These are phyloP conservation scores for Gossypium rotundifolium DNA, from an alignment of 345 rosid genomes.

Conservation along the genomic window DNA sequence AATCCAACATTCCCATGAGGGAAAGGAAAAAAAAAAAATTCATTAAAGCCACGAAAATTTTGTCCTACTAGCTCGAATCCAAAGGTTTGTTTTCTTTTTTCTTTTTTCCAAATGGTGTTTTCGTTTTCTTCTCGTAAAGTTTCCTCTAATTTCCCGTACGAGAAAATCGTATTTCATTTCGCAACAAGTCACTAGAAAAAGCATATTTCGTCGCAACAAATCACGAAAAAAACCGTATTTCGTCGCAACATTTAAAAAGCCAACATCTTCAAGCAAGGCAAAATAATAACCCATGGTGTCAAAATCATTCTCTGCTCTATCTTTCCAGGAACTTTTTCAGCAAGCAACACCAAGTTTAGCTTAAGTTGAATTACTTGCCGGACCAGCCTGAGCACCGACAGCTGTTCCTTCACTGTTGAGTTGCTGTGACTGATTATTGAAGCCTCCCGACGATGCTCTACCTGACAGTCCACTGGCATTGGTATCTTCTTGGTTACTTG, in stretches of 20 bases:
- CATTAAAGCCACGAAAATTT: not conserved
- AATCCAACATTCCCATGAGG: not conserved
- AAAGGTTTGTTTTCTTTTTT: not conserved
- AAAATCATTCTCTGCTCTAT: not conserved
- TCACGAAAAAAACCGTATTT: not conserved
- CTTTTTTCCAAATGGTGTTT: not conserved
- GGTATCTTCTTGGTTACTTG: not conserved
- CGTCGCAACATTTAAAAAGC: not conserved
- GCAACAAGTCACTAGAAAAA: no score
- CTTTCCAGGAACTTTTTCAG: not conserved
- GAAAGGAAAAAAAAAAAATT: not conserved
- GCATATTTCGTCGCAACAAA: no score
- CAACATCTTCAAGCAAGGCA: slow-evolving; percentile 6
- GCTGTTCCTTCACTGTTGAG: not conserved
- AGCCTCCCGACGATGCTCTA: slow-evolving; percentile 22
- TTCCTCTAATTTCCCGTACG: slow-evolving; percentile 6
- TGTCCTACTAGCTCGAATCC: slow-evolving; percentile 9
- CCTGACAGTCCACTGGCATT: slow-evolving; percentile 26
- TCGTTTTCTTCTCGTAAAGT: not conserved
- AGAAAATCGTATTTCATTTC: not conserved
- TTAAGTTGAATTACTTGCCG: slow-evolving; percentile 5
- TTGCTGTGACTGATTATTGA: slow-evolving; percentile 6
- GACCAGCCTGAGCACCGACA: not conserved
- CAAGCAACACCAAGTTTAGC: not conserved
- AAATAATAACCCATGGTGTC: not conserved